phyloP scores from a whole-genome alignment of 352 stramenopile genomes.

The Phytophthora citricola region DNA sequence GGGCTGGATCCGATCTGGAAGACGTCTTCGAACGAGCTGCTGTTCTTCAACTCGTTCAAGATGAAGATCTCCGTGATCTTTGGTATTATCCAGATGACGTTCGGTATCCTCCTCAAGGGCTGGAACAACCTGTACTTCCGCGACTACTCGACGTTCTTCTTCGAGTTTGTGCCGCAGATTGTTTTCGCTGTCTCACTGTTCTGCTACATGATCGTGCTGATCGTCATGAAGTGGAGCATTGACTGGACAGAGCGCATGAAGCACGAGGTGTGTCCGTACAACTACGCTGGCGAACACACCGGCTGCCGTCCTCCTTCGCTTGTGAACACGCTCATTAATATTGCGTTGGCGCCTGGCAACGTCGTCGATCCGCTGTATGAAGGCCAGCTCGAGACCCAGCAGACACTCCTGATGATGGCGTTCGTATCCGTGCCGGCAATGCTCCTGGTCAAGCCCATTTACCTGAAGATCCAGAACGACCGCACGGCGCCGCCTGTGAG shows the following conservation, averaged over 20 bases:
- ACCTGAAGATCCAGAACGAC: constrained; percentile 83
- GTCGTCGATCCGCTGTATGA: constrained; percentile 97
- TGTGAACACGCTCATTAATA: constrained; percentile 99
- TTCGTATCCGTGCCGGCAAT: constrained; percentile 97
- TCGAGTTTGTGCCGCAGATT: constrained; percentile 98
- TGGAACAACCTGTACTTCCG: constrained; percentile 97
- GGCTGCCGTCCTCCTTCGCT: constrained; percentile 97
- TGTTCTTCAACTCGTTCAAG: constrained; percentile 99
- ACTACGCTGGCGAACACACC: constrained; percentile 94
- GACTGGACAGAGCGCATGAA: constrained; percentile 97
- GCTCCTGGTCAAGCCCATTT: constrained; percentile 96
- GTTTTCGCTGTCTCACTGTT: constrained; percentile 97
- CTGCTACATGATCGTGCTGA: constrained; percentile 99
- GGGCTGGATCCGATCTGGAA: constrained; percentile 99
- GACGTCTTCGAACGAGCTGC: constrained; percentile 96
- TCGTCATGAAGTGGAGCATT: constrained; percentile 99
- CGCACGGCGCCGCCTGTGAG: constrained; percentile 57
- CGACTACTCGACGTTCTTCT: constrained; percentile 95
- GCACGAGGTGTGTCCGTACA: constrained; percentile 91
- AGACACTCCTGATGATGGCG: constrained; percentile 93
- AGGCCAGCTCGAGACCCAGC: constrained; percentile 90
- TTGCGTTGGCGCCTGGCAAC: constrained; percentile 93
- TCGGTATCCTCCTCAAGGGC: constrained; percentile 96
- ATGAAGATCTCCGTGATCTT: constrained; percentile 99
- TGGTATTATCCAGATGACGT: constrained; percentile 99